phyloP scores from a whole-genome alignment of 768 basidiomycete genomes.

The Trametes coccinea region DNA sequence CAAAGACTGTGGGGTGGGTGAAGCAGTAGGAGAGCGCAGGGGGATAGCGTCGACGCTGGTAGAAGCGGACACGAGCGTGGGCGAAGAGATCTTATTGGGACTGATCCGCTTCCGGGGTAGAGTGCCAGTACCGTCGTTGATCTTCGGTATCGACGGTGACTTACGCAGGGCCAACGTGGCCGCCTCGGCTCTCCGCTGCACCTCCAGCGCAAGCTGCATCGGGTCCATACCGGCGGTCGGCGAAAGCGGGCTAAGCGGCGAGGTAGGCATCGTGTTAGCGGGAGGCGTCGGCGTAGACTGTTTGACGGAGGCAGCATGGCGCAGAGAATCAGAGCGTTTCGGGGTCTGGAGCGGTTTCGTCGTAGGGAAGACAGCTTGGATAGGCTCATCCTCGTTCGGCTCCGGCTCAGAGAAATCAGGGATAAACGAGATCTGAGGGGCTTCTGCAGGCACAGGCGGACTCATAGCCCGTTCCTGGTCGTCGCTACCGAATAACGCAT shows the following conservation, averaged over 20 bases:
- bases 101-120: slow-evolving; percentile 35
- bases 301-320: neutral
- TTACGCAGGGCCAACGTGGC: slow-evolving; percentile 44
- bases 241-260: slow-evolving; percentile 8
- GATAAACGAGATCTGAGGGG: slow-evolving; percentile 26
- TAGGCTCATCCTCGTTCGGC: slow-evolving; percentile 15
- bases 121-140: slow-evolving; percentile 25
- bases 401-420: slow-evolving; percentile 16
- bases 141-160: slow-evolving; percentile 41
- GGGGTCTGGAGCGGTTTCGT: slow-evolving; percentile 18
- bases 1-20: slow-evolving; percentile 24
- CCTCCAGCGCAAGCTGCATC: slow-evolving; percentile 59
- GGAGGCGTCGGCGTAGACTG: slow-evolving; percentile 3
- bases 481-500: slow-evolving; percentile 66
- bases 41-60: slow-evolving; percentile 39
- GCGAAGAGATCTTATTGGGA: slow-evolving; percentile 41
- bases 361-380: neutral
- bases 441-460: slow-evolving; percentile 30
- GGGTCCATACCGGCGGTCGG: slow-evolving; percentile 40
- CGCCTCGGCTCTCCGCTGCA: slow-evolving; percentile 67
- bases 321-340: slow-evolving; percentile 14
- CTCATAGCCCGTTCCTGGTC: slow-evolving; percentile 26
- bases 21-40: slow-evolving; percentile 27
- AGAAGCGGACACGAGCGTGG: slow-evolving; percentile 42
- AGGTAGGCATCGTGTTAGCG: neutral